Conservation (phyloP, 345 rosid species). For the Anastatica hierochuntica region DNA sequence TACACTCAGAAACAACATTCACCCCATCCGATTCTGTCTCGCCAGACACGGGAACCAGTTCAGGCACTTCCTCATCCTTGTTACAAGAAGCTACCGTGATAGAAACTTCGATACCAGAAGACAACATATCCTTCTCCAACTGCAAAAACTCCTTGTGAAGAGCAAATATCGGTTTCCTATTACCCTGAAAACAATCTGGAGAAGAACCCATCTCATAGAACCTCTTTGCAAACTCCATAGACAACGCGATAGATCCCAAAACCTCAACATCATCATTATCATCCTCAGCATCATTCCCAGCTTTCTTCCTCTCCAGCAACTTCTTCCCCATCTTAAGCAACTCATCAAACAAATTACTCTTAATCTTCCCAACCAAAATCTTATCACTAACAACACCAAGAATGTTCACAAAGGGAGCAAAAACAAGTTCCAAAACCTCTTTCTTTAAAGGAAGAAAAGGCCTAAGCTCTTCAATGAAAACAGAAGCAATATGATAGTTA, state of each 20-base stretch:
- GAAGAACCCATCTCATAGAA: conserved; percentile 77
- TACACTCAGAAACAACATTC: conserved; percentile 11
- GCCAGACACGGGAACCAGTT: conserved; percentile 38
- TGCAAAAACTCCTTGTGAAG: conserved; percentile 58
- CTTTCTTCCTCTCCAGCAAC: conserved; percentile 43
- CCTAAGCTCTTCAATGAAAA: conserved; percentile 67
- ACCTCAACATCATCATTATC: conserved; percentile 40
- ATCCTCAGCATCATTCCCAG: conserved; percentile 28
- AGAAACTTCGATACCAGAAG: conserved; percentile 37
- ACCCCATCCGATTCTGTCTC: conserved; percentile 22
- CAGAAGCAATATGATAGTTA: conserved; percentile 64
- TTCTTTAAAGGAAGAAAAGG: conserved; percentile 49
- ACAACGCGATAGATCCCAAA: conserved; percentile 48
- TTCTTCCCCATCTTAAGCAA: conserved; percentile 46
- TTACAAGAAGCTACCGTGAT: conserved; percentile 26
- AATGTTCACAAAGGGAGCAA: conserved; percentile 37
- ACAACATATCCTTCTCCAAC: conserved; percentile 56
- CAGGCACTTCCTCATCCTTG: conserved; percentile 40
- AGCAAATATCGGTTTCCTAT: conserved; percentile 60
- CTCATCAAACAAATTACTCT: conserved; percentile 56
- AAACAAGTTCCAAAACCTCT: conserved; percentile 39
- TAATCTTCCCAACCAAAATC: conserved; percentile 61
- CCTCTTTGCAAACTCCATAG: conserved; percentile 47
- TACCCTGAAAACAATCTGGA: conserved; percentile 63
- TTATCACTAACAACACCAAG: conserved; percentile 59